Conservation (phyloP, 148 eudicot genomes). For the Spergularia bocconei region DNA sequence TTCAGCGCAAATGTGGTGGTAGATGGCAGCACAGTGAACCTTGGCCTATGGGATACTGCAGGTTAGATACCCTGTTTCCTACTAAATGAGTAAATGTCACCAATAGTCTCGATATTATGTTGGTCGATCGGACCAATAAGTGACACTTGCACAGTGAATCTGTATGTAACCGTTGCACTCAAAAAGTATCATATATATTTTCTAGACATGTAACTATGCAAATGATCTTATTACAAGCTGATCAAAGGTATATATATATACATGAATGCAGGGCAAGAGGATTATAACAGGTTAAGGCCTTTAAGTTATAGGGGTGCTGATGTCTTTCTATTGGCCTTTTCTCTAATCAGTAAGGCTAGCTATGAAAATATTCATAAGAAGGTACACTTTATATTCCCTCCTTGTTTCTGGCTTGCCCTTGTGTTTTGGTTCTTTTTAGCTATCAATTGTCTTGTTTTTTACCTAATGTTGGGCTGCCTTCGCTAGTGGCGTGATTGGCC, state of each 20-base stretch:
- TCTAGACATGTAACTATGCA: too few species aligned
- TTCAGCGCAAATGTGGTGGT: conserved; percentile 68
- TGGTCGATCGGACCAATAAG: too few species aligned
- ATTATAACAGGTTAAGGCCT: conserved; percentile 77
- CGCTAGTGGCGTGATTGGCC: too few species aligned
- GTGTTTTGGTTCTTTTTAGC: too few species aligned
- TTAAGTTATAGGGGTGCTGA: conserved; percentile 88
- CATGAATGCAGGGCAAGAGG: conserved; percentile 84
- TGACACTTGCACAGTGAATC: too few species aligned
- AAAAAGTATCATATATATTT: too few species aligned
- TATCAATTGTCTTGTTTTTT: too few species aligned
- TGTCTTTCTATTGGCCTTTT: conserved; percentile 71
- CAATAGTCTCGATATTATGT: too few species aligned
- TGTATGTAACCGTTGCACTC: too few species aligned
- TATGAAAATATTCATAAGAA: conserved; percentile 72
- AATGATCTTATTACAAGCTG: neutral
- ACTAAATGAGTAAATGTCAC: too few species aligned
- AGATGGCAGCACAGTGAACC: conserved; percentile 56
- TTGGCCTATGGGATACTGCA: conserved; percentile 72
- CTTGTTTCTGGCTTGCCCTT: too few species aligned
- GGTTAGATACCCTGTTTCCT: conserved; percentile 22
- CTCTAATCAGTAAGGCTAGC: conserved; percentile 79
- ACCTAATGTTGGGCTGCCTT: too few species aligned
- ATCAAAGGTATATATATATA: neutral
- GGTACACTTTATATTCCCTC: conserved; percentile 28